Evolutionary conservation across 495 filamentous ascomycete genomes (phyloP).

Genomic region (Ascobolus immersus): DNA sequence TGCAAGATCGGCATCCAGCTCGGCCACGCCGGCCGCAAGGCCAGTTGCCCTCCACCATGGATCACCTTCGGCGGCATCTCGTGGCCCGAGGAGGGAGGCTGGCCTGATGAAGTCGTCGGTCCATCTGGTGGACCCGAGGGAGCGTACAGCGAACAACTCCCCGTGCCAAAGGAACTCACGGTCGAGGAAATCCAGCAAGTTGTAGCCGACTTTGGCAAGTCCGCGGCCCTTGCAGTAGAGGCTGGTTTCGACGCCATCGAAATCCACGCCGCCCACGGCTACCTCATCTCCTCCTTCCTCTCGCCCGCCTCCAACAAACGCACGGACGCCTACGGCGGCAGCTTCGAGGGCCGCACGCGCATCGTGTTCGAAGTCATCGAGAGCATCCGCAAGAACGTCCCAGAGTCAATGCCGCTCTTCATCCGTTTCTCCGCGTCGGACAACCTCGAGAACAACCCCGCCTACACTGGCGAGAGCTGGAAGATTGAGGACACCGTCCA

Average conservation of each 20-base stretch:
- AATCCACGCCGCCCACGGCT: slow-evolving; percentile 38
- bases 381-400: slow-evolving; percentile 40
- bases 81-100: slow-evolving; percentile 31
- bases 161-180: slow-evolving; percentile 31
- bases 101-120: slow-evolving; percentile 37
- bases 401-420: slow-evolving; percentile 37
- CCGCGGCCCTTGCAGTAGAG: slow-evolving; percentile 32
- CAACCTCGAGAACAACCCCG: slow-evolving; percentile 39
- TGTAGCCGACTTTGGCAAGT: slow-evolving; percentile 32
- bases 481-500: slow-evolving; percentile 32
- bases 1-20: slow-evolving; percentile 53
- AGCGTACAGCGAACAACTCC: slow-evolving; percentile 23
- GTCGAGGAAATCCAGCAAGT: slow-evolving; percentile 34
- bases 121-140: slow-evolving; percentile 25
- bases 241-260: slow-evolving; percentile 48
- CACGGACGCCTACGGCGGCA: slow-evolving; percentile 39
- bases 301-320: slow-evolving; percentile 35
- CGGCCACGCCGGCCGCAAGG: slow-evolving; percentile 55
- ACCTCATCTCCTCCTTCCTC: slow-evolving; percentile 37
- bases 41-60: slow-evolving; percentile 43
- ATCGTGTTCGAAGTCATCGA: slow-evolving; percentile 38
- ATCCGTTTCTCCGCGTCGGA: slow-evolving; percentile 40
- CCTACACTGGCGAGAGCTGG: slow-evolving; percentile 33
- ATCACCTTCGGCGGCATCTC: slow-evolving; percentile 25
- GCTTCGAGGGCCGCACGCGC: slow-evolving; percentile 37